Conservation (phyloP, 768 basidiomycete species). For the Lactarius vividus region DNA sequence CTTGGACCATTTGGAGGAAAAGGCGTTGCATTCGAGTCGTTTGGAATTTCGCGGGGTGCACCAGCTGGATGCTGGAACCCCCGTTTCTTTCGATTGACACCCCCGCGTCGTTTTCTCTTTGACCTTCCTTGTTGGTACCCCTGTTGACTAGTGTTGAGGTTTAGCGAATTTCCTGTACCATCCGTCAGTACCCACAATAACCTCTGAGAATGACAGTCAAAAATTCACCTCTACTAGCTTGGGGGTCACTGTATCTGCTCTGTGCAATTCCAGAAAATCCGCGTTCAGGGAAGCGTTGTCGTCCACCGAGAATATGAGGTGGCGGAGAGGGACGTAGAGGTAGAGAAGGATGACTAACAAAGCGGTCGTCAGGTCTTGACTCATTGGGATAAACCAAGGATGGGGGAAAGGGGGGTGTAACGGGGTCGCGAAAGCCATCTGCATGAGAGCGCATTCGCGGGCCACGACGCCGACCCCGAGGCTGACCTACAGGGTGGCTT, state of each 20-base stretch:
- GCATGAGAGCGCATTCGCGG: slow-evolving; percentile 10
- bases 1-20: not conserved
- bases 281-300: slow-evolving; percentile 10
- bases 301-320: slow-evolving; percentile 12
- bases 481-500: slow-evolving; percentile 21
- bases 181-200: slow-evolving; percentile 5
- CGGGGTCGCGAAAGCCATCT: slow-evolving; percentile 14
- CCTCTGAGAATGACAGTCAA: not conserved
- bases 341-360: slow-evolving; percentile 20
- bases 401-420: not conserved
- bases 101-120: slow-evolving; percentile 23
- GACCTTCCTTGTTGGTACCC: slow-evolving; percentile 5
- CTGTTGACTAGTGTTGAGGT: slow-evolving; percentile 7
- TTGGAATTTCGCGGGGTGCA: not conserved
- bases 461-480: slow-evolving; percentile 5
- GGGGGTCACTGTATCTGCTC: slow-evolving; percentile 11
- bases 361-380: slow-evolving; percentile 17
- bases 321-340: slow-evolving; percentile 23
- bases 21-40: slow-evolving; percentile 8
- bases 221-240: slow-evolving; percentile 15
- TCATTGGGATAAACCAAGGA: slow-evolving; percentile 13
- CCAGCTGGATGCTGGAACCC: slow-evolving; percentile 4
- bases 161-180: slow-evolving; percentile 6
- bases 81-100: slow-evolving; percentile 24
- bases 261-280: slow-evolving; percentile 14